Conservation (phyloP, 345 rosid species). For the Eucalyptus virginea region DNA sequence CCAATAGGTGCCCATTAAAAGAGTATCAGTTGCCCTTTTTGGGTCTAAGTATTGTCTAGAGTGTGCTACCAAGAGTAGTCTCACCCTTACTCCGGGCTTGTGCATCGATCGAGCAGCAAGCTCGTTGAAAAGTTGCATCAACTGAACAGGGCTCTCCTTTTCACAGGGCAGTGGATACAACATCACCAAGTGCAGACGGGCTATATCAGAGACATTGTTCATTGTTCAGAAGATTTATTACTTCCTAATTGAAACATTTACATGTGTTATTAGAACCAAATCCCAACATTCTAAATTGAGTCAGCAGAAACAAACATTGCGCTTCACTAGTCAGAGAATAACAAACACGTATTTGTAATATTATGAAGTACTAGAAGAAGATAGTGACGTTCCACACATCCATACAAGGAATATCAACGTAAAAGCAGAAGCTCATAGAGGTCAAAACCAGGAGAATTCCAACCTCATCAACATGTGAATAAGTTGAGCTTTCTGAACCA, state of each 20-base stretch:
- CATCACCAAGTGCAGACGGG: slow-evolving; percentile 72
- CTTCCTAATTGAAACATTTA: slow-evolving; percentile 55
- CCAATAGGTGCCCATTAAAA: neutral
- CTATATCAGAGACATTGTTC: slow-evolving; percentile 79
- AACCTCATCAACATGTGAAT: neutral
- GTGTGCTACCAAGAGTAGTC: neutral
- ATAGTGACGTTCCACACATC: neutral
- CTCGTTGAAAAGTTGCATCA: slow-evolving; percentile 96
- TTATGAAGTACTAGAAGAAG: neutral
- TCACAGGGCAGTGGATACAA: slow-evolving; percentile 86
- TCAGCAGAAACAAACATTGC: neutral
- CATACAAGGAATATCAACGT: neutral
- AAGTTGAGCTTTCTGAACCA: neutral
- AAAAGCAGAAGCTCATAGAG: neutral
- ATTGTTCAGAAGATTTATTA: slow-evolving; percentile 70
- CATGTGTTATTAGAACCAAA: neutral
- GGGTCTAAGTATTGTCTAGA: neutral
- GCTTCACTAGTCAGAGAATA: neutral
- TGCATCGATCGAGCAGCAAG: slow-evolving; percentile 77
- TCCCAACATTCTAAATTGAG: neutral
- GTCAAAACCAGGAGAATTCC: neutral
- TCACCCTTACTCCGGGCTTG: slow-evolving; percentile 71
- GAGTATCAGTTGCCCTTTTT: neutral
- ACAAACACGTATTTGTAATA: neutral
- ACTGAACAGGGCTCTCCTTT: slow-evolving; percentile 91